These are phyloP conservation scores for Epichloe aotearoae DNA, from an alignment of 2,329 filamentous ascomycete genomes.

Conservation along the genomic window DNA sequence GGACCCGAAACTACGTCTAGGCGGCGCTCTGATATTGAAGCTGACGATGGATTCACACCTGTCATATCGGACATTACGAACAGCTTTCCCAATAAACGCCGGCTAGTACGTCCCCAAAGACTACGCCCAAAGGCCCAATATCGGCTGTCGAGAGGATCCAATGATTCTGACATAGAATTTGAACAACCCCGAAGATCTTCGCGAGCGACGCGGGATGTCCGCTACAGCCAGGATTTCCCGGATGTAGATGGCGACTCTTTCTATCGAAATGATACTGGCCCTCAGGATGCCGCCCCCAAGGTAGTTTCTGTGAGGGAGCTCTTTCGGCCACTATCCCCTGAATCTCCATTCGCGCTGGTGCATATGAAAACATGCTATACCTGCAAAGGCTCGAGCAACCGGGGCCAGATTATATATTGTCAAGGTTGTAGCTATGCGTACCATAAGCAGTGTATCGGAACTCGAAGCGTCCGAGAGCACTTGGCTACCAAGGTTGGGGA, in stretches of 20 bases:
- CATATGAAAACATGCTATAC: constrained; percentile 63
- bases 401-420: constrained; percentile 64
- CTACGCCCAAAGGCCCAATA: constrained; percentile 8
- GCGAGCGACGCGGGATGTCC: constrained; percentile 29
- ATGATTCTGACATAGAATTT: constrained; percentile 38
- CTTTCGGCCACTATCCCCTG: constrained; percentile 49
- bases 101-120: constrained; percentile 11
- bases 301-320: constrained; percentile 56
- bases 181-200: constrained; percentile 36
- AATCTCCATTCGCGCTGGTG: constrained; percentile 53
- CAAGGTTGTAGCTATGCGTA: constrained; percentile 81
- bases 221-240: constrained; percentile 36
- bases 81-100: constrained; percentile 11
- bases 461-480: constrained; percentile 64
- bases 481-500: constrained; percentile 72
- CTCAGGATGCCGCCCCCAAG: constrained; percentile 34
- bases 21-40: constrained; percentile 15
- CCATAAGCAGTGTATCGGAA: constrained; percentile 72
- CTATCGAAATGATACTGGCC: constrained; percentile 34
- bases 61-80: constrained; percentile 24
- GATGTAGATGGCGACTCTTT: constrained; percentile 46
- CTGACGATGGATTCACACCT: constrained; percentile 20
- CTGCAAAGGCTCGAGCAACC: constrained; percentile 39
- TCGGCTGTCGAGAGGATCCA: constrained; percentile 12
- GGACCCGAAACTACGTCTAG: background rate